Base-by-base conservation (phyloP, 2,329 filamentous ascomycete species). In the Epichloe sibirici region DNA sequence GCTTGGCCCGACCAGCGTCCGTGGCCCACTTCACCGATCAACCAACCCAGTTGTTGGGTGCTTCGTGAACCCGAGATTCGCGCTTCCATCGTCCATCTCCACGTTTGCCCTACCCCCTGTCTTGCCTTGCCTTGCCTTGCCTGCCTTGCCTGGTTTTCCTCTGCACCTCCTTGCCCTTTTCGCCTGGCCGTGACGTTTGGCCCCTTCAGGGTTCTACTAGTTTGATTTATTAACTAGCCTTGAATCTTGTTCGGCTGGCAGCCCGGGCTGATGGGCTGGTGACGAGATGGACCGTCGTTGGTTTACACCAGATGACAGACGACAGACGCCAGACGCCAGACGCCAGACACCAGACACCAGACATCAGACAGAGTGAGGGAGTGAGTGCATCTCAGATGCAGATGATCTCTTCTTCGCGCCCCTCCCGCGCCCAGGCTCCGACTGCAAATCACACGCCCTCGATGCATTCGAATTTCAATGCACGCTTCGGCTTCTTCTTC, bases 341-440 rank as follows among this genome's bases (percentile, higher is more conserved):
- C 28, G 9, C 28, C 28, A 31, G 25, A 2, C 2, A 28, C 25
- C 25, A 28, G 28, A 31, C 28, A 31, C 8, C 28, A 31, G 28
- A 8, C 8, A 31, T 8, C 28, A 31, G 8, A 31, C 13, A 28
- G 21, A 28, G 15, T 12, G 17, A 12, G 17, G 37, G 7, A 15
- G 11, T 45, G 50, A 31, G 6, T 21, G 34, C 47, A 46, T 50
- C 47, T 35, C 35, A 21, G 47, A 50, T 53, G 51, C 42, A 17
- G 17, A 17, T 17, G 17, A 47, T 48, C 44, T 43, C 45, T 31
- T 51, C 12, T 12, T n/a, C 25, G 28, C 17, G 46, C 25, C 49
- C 46, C 53, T 42, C 53, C 35, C 42, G 13, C 34, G n/a, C n/a
- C 15, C 49, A 38, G 21, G 9, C 21, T 12, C 12, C 43, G 23